Evolutionary conservation across 2,329 filamentous ascomycete species (phyloP), one percentile per base, ranked within the genome.

Genomic region (Cladosporium velox): DNA sequence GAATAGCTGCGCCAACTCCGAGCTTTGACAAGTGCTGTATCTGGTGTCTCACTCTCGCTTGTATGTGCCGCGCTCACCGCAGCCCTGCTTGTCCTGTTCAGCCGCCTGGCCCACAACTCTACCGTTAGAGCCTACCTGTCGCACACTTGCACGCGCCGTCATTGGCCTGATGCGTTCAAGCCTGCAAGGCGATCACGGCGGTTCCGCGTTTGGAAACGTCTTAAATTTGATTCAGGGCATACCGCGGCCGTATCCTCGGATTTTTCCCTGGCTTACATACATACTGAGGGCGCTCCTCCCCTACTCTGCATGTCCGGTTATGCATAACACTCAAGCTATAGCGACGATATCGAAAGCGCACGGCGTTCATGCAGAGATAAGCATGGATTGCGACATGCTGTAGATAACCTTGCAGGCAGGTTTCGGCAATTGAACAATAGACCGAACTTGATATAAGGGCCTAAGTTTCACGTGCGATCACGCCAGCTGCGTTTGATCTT

Each of bases 191-290:
- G 57, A 59, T 59, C 57, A 28, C 57, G 26, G 57, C 24, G 35
- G 4, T 59, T 59, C 57, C 57, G 38, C 24, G 57, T 59, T 59
- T 59, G 26, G 57, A 30, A 59, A 47, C 21, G 15, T 18, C 15
- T 58, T 58, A 28, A 58, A 38, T 58, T 59, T 59, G 57, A 59
- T 47, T 38, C 38, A 47, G 35, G 57, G 57, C 35, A 47, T n/a
- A 59, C 18, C 10, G 57, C 57, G 57, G 57, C 57, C 28, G 28
- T 34, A 58, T 58, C 32, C 14, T 41, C 55, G 55, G 55, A 18
- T 12, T 8, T 28, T 58, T 4, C 21, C 34, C 26, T 47, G 38
- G 6, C 57, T 59, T 41, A 26, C 49, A 34, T 34, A 34, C 32
- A 28, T 32, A n/a, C 30, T n/a, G 15, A 26, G 21, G 7, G 14